Conservation (phyloP, 257 asterid genomes). For the Handroanthus guayacan region DNA sequence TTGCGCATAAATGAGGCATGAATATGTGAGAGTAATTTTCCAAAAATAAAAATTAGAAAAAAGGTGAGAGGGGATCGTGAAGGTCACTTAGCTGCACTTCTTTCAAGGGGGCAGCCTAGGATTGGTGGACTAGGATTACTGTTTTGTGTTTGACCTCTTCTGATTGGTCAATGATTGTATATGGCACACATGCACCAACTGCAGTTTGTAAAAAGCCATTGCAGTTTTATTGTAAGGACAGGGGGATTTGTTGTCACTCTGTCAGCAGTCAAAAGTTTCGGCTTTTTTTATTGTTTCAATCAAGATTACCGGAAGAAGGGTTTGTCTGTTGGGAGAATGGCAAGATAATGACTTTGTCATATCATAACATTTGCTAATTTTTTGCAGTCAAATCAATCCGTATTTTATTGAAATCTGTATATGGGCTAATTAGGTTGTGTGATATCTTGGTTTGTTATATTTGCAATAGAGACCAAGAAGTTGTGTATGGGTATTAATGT, state of each 20-base stretch:
- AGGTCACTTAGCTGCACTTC: conserved; percentile 48
- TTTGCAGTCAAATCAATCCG: conserved; percentile 39
- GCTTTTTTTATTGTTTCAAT: not conserved
- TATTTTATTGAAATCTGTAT: not conserved
- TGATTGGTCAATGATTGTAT: conserved; percentile 40
- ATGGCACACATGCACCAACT: conserved; percentile 39
- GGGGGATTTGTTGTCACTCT: not conserved
- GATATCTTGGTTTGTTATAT: not conserved
- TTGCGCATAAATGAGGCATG: conserved; percentile 48
- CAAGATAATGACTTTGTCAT: conserved; percentile 1
- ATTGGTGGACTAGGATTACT: conserved; percentile 35
- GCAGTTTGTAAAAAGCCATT: conserved; percentile 29
- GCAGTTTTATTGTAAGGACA: not conserved
- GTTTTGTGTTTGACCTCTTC: conserved; percentile 33
- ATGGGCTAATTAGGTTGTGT: not conserved
- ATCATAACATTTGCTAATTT: conserved; percentile 16
- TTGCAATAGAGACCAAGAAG: not conserved
- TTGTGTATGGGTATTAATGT: no score
- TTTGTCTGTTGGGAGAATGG: not conserved
- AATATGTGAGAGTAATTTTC: conserved; percentile 38
- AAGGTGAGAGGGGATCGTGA: conserved; percentile 55
- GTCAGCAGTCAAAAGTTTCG: conserved; percentile 12
- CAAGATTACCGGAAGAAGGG: not conserved
- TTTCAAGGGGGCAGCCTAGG: conserved; percentile 43
- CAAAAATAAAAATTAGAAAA: not conserved